These are phyloP conservation scores for Lecanicillium sp. DNA, from an alignment of 2,329 filamentous ascomycete species.

Conservation along the genomic window DNA sequence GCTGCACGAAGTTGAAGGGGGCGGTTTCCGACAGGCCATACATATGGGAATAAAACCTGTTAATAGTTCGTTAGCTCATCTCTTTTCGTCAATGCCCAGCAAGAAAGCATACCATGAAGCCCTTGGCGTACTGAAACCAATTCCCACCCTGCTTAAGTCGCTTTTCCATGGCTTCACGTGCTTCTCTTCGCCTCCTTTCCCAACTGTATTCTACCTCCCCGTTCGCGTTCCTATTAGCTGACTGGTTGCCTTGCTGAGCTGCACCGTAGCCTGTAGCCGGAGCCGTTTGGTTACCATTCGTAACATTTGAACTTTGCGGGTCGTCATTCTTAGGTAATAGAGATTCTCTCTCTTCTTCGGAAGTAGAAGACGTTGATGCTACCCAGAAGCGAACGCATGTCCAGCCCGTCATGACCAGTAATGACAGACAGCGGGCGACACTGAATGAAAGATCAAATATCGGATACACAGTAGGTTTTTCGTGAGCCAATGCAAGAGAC, in stretches of 20 bases:
- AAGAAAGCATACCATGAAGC: constrained; percentile 52
- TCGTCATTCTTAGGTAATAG: constrained; percentile 6
- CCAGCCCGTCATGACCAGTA: constrained; percentile 23
- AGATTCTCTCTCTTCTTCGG: constrained; percentile 4
- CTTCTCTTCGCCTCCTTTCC: constrained; percentile 44
- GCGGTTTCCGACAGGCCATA: constrained; percentile 65
- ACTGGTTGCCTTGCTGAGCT: constrained; percentile 28
- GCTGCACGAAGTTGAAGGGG: constrained; percentile 59
- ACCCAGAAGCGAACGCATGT: constrained; percentile 18
- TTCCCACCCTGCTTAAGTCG: constrained; percentile 66
- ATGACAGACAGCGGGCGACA: constrained; percentile 10
- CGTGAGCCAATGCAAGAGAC: not conserved
- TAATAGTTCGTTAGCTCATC: too few species aligned
- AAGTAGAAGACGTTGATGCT: constrained; percentile 8
- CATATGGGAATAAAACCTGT: constrained; percentile 66
- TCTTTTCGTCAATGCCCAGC: too few species aligned
- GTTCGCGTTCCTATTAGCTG: constrained; percentile 28
- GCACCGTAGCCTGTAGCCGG: constrained; percentile 5
- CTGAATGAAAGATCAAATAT: constrained; percentile 15
- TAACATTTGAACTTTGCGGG: not conserved
- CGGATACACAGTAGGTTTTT: constrained; percentile 10
- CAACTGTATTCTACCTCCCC: constrained; percentile 42
- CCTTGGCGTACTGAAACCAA: constrained; percentile 69
- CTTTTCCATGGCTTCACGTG: constrained; percentile 53
- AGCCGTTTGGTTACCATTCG: not conserved